These are phyloP conservation scores for Trichoderma sp. DNA, from an alignment of 2,329 filamentous ascomycete genomes.

Conservation along the genomic window DNA sequence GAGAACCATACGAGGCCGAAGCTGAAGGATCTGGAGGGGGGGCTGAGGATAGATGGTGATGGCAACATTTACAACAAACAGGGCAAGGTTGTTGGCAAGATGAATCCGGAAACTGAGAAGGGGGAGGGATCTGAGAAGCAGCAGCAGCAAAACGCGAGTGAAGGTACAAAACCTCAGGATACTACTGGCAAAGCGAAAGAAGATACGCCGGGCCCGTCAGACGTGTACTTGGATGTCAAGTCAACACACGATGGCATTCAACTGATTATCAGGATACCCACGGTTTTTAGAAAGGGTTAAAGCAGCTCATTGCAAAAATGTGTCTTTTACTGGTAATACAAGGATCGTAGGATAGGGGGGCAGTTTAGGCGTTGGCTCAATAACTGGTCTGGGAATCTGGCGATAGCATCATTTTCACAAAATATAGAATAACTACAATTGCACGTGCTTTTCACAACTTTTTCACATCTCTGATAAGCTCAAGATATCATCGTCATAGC, in stretches of 20 bases:
- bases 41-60: conserved; percentile 59
- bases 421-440: neutral
- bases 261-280: conserved; percentile 61
- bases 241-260: conserved; percentile 62
- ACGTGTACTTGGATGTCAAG: conserved; percentile 61
- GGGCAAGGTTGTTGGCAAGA: conserved; percentile 64
- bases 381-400: neutral
- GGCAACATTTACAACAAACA: conserved; percentile 62
- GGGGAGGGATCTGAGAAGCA: neutral
- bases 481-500: conserved; percentile 4
- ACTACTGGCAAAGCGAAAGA: conserved; percentile 40
- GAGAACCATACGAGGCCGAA: conserved; percentile 57
- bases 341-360: neutral
- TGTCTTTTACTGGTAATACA: neutral
- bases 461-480: neutral
- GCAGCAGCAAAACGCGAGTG: neutral
- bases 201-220: conserved; percentile 50
- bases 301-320: neutral
- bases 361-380: neutral
- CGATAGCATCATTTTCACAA: conserved; percentile 7
- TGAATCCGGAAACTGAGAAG: conserved; percentile 44
- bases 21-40: conserved; percentile 55
- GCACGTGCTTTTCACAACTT: neutral
- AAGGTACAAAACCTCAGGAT: conserved; percentile 35
- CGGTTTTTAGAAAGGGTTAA: conserved; percentile 51